Evolutionary conservation across 2,329 filamentous ascomycete genomes (phyloP), one percentile per base, ranked within the genome.

Genomic region (Mollisiaceae sp.): DNA sequence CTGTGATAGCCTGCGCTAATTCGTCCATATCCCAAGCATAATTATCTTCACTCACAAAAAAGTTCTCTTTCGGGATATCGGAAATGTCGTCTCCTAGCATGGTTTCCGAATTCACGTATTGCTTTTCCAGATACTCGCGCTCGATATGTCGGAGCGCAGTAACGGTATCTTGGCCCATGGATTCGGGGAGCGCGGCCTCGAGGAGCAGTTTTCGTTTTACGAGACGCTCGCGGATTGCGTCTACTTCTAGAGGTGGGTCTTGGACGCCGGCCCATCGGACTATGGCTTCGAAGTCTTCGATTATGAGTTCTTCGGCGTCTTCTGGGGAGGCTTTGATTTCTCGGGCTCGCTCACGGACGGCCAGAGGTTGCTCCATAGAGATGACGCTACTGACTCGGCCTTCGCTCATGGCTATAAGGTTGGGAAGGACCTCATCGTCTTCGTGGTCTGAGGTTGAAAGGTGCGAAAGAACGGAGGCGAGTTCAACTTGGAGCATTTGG

Each of bases 21-120:
- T 65, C 63, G 8, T 52, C 41, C 63, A 65, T 65, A 38, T 65
- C 63, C 50, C 50, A 65, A 18, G 59, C 52, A 32, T 65, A 65
- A 35, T 62, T 62, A 43, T 65, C 63, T 55, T 65, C 63, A 22
- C 39, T 65, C 5, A 62, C 59, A 22, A 65, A 59, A 32, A 65
- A 62, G n/a, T 62, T 58, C 6, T 22, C 18, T 35, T 62, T 65
- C 1, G 63, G 63, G 32, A 65, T 65, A 36, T 65, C 52, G 15
- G 38, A 32, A 4, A 65, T 55, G 11, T 52, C 20, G 43, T 65
- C 63, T 1, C 63, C 63, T 20, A 59, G 35, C 63, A 65, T 65
- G 27, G 63, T 65, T 45, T 65, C 63, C 2, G 24, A 15, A n/a
- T 65, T 62, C 5, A 65, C 54, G 55, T 65, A 65, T 36, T n/a